A percentile compares a stretch with the other conserved stretches of the same genome.
Evolutionary conservation across 352 stramenopile genomes (phyloP).

Genomic region (Phytophthora citricola): DNA sequence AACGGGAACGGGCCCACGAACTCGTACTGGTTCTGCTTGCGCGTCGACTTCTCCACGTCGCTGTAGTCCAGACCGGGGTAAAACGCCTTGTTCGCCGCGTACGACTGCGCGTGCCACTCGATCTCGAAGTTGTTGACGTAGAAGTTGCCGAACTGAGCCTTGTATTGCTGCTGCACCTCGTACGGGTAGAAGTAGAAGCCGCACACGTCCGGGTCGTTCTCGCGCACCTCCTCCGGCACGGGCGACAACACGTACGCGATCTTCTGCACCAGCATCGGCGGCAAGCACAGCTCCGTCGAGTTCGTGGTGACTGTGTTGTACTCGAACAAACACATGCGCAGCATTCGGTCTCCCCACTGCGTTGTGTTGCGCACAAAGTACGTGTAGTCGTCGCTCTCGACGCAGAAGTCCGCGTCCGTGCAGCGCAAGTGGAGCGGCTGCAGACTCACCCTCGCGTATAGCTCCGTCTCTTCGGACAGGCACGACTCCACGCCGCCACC

Average conservation of each 20-base stretch:
- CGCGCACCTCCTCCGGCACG: slow-evolving; percentile 52
- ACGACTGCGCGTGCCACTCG: slow-evolving; percentile 74
- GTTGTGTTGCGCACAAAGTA: slow-evolving; percentile 77
- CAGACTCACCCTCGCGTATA: slow-evolving; percentile 68
- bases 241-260: slow-evolving; percentile 68
- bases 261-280: slow-evolving; percentile 61
- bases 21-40: slow-evolving; percentile 68
- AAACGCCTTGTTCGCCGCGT: slow-evolving; percentile 52
- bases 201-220: slow-evolving; percentile 73
- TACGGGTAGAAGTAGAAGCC: slow-evolving; percentile 84
- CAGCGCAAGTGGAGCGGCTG: slow-evolving; percentile 69
- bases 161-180: slow-evolving; percentile 66
- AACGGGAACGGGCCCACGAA: slow-evolving; percentile 78
- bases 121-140: slow-evolving; percentile 81
- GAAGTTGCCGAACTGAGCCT: slow-evolving; percentile 64
- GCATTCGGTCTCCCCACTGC: slow-evolving; percentile 68
- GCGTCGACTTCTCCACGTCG: slow-evolving; percentile 63
- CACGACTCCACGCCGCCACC: slow-evolving; percentile 56
- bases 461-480: slow-evolving; percentile 54
- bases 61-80: slow-evolving; percentile 69
- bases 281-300: slow-evolving; percentile 68
- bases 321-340: slow-evolving; percentile 76
- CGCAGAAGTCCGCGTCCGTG: slow-evolving; percentile 54
- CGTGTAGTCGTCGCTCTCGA: slow-evolving; percentile 39
- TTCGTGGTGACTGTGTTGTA: slow-evolving; percentile 51